These are phyloP conservation scores for Lecanicillium sp. DNA, from an alignment of 2,329 filamentous ascomycete genomes.

Conservation along the genomic window DNA sequence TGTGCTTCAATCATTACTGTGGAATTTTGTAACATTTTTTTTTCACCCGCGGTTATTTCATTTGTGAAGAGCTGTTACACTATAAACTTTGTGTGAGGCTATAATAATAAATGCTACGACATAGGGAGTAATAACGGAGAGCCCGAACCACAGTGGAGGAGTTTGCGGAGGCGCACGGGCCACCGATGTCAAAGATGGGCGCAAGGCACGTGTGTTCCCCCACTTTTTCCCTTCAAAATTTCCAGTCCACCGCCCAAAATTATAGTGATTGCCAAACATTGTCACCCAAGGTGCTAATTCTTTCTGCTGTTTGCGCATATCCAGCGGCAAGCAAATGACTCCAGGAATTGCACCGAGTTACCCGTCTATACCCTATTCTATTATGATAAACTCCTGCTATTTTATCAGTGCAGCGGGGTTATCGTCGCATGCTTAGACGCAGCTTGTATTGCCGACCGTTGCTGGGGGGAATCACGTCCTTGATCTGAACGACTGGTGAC, in stretches of 20 bases:
- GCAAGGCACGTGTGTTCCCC: constrained; percentile 20
- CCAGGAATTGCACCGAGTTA: no score
- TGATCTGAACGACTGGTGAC: no score
- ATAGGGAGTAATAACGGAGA: neutral
- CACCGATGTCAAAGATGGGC: constrained; percentile 5
- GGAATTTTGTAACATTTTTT: neutral
- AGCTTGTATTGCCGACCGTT: constrained; percentile 4
- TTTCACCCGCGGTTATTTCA: neutral
- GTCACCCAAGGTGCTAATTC: no score
- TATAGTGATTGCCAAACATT: neutral
- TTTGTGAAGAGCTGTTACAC: neutral
- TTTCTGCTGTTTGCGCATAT: no score
- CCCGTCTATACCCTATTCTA: neutral
- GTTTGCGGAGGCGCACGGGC: constrained; percentile 4
- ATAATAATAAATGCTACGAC: neutral
- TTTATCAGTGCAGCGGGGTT: constrained; percentile 3
- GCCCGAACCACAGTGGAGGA: neutral
- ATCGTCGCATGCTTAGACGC: constrained; percentile 7
- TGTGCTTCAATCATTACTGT: no score
- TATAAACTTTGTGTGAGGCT: neutral
- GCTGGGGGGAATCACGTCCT: constrained; percentile 6
- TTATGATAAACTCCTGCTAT: constrained; percentile 5
- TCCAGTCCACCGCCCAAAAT: constrained; percentile 7
- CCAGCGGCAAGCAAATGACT: no score
- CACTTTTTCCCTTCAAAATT: constrained; percentile 18